Conservation (phyloP, 2,329 filamentous ascomycete species). For the Phaeoacremonium minimum region DNA sequence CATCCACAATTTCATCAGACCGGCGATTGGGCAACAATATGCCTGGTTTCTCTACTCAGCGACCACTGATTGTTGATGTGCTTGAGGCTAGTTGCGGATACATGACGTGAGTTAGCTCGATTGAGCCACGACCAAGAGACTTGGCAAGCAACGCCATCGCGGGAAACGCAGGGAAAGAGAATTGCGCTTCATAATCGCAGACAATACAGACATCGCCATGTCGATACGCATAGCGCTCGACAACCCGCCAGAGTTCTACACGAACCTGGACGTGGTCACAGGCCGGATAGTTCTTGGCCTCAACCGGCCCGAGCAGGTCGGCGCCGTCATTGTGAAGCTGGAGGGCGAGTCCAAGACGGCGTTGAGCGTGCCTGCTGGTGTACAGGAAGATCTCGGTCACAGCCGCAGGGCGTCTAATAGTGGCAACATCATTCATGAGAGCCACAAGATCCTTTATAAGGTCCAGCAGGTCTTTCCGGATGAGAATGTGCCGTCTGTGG, state of each 20-base stretch:
- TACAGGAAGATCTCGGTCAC: constrained; percentile 21
- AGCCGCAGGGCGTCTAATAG: constrained; percentile 29
- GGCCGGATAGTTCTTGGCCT: constrained; percentile 55
- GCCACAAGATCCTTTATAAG: constrained; percentile 72
- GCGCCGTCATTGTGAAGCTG: constrained; percentile 75
- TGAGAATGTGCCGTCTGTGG: constrained; percentile 34
- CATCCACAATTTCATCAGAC: too few species aligned
- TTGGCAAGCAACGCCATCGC: too few species aligned
- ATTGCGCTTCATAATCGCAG: too few species aligned
- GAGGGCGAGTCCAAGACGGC: constrained; percentile 75
- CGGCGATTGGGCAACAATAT: too few species aligned
- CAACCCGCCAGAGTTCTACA: constrained; percentile 66
- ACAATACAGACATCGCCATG: too few species aligned
- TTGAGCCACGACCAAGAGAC: too few species aligned
- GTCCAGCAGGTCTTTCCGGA: constrained; percentile 69
- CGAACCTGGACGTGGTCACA: constrained; percentile 70
- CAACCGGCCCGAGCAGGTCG: constrained; percentile 65
- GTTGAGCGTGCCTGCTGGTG: constrained; percentile 40
- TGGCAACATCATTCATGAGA: constrained; percentile 47
- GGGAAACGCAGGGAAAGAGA: too few species aligned
- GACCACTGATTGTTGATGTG: too few species aligned
- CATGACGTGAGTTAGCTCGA: too few species aligned
- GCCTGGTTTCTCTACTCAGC: too few species aligned
- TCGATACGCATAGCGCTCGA: constrained; percentile 65
- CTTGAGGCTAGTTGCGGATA: too few species aligned